Percentiles rank a stretch among this genome's conserved stretches.
These are phyloP conservation scores for Fusarium tuaranense DNA, from an alignment of 2,329 filamentous ascomycete genomes.

Conservation along the genomic window DNA sequence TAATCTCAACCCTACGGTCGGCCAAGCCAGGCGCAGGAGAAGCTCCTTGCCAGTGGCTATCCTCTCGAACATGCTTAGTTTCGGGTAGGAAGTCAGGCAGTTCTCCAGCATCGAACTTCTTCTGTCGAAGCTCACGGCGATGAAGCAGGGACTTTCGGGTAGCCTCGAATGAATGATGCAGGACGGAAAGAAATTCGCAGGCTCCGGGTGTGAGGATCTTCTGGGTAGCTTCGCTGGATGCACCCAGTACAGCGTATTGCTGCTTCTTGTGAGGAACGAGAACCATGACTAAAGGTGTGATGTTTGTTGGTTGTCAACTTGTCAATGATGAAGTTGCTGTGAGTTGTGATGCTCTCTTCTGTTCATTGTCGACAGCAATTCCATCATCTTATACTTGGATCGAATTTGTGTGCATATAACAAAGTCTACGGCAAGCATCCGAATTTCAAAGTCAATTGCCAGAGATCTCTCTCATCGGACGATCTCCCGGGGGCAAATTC, in stretches of 20 bases:
- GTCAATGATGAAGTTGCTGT: not conserved
- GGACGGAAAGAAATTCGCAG: slow-evolving; percentile 89
- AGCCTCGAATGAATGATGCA: slow-evolving; percentile 93
- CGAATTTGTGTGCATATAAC: rapidly evolving
- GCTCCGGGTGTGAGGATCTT: slow-evolving; percentile 95
- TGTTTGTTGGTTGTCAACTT: not conserved
- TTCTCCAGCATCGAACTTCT: slow-evolving; percentile 89
- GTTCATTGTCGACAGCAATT: not conserved
- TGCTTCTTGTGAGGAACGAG: not conserved
- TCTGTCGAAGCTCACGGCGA: slow-evolving; percentile 86
- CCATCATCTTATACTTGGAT: not conserved
- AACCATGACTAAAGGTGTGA: not conserved
- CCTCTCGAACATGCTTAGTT: slow-evolving; percentile 94
- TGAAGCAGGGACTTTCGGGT: slow-evolving; percentile 91
- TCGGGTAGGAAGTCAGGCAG: slow-evolving; percentile 95
- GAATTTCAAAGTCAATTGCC: not conserved
- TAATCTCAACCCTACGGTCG: slow-evolving; percentile 96
- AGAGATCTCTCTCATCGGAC: not conserved
- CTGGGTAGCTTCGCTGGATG: not conserved
- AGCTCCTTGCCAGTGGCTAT: slow-evolving; percentile 92
- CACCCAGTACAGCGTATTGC: not conserved
- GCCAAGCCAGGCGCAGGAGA: slow-evolving; percentile 93
- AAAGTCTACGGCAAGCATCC: not conserved
- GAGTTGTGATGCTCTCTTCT: not conserved
- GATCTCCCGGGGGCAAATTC: not conserved